Evolutionary conservation across 257 asterid species (phyloP).

Genomic region (Ophiorrhiza pumila): DNA sequence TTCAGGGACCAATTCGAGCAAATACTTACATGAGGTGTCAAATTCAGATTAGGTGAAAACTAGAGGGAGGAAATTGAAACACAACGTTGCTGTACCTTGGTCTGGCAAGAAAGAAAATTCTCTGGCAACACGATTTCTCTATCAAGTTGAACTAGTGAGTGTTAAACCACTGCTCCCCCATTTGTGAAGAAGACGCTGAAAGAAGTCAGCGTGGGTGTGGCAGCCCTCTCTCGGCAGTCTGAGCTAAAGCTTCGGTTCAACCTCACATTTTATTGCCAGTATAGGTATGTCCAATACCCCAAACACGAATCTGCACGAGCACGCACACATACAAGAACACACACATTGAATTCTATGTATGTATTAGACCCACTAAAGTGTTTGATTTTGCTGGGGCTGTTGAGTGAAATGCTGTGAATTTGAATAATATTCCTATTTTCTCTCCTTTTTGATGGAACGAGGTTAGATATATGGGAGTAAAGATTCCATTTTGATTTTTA

Average conservation of each 20-base stretch:
- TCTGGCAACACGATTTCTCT: background rate
- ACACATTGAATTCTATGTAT: background rate
- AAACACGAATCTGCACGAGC: background rate
- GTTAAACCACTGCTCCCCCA: background rate
- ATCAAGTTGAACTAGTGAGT: background rate
- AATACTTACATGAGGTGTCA: background rate
- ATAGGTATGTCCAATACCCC: background rate
- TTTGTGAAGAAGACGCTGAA: no score
- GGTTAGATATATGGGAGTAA: background rate
- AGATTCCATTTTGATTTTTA: background rate
- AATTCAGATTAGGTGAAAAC: background rate
- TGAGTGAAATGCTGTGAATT: background rate
- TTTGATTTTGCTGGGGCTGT: background rate
- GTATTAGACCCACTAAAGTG: background rate
- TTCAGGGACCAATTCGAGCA: background rate
- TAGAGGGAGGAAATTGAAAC: conserved; percentile 1
- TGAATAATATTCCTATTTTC: background rate
- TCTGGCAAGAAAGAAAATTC: background rate
- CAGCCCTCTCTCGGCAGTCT: background rate
- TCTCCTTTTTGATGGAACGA: background rate
- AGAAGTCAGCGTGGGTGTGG: no score
- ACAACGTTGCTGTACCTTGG: background rate
- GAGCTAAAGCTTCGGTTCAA: background rate
- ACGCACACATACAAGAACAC: background rate
- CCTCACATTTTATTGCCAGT: background rate